These are phyloP conservation scores for Candida neerlandica DNA, from an alignment of 1,139 yeast genomes.

Conservation along the genomic window DNA sequence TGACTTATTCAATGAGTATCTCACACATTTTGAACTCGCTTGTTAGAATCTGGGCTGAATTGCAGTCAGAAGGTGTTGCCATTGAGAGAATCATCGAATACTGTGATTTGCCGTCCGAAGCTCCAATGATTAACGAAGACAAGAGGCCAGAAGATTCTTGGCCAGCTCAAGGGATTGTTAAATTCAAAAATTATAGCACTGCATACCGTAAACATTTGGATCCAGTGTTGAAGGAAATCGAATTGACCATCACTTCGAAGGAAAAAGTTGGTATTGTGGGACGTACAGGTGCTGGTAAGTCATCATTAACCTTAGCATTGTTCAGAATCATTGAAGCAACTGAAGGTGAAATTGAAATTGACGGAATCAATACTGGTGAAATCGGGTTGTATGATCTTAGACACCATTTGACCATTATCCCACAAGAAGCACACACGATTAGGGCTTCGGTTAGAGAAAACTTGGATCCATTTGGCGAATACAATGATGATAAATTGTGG, in stretches of 20 bases:
- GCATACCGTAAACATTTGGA: slow-evolving; percentile 36
- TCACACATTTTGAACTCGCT: slow-evolving; percentile 30
- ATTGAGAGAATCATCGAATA: slow-evolving; percentile 38
- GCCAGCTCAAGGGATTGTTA: slow-evolving; percentile 33
- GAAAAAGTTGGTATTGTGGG: slow-evolving; percentile 42
- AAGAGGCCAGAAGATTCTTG: slow-evolving; percentile 27
- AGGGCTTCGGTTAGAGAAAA: slow-evolving; percentile 64
- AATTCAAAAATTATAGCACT: slow-evolving; percentile 32
- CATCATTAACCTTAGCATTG: slow-evolving; percentile 34
- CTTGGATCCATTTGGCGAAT: slow-evolving; percentile 58
- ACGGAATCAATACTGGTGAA: slow-evolving; percentile 48
- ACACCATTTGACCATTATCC: slow-evolving; percentile 61
- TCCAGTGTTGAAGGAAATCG: slow-evolving; percentile 30
- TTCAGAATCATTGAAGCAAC: slow-evolving; percentile 37
- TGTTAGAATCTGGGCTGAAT: slow-evolving; percentile 34
- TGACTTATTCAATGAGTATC: slow-evolving; percentile 33
- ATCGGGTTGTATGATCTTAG: slow-evolving; percentile 56
- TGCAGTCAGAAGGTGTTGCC: slow-evolving; percentile 34
- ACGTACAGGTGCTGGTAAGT: slow-evolving; percentile 42
- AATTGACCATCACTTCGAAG: slow-evolving; percentile 26
- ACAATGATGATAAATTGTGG: slow-evolving; percentile 58
- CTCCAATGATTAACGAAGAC: slow-evolving; percentile 27
- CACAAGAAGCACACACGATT: slow-evolving; percentile 72
- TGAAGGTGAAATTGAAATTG: slow-evolving; percentile 41
- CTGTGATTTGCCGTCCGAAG: slow-evolving; percentile 29